Percentiles rank a stretch among this genome's conserved stretches.
Evolutionary conservation across 2,329 filamentous ascomycete species (phyloP).

Genomic region (Cladosporium velox): DNA sequence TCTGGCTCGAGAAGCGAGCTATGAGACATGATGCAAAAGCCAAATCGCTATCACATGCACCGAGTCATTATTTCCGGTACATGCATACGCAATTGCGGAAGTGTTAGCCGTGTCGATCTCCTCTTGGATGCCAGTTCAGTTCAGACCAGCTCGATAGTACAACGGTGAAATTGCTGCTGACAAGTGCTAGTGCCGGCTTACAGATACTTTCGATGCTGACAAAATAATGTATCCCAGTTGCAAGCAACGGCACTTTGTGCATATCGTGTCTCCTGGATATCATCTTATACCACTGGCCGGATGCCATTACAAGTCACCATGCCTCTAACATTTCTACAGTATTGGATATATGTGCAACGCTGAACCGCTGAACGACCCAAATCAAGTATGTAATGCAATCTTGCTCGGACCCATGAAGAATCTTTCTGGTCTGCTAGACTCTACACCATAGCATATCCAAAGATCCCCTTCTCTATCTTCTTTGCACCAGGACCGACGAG

Average conservation of each 20-base stretch:
- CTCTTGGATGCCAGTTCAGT: not conserved
- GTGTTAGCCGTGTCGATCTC: not conserved
- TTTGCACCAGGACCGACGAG: slow-evolving; percentile 11
- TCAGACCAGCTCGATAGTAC: not conserved
- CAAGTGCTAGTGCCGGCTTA: not conserved
- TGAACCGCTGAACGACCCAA: not conserved
- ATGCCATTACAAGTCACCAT: not conserved
- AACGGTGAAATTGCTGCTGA: not conserved
- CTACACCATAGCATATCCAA: slow-evolving; percentile 6
- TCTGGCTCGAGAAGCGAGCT: not conserved
- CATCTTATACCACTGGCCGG: not conserved
- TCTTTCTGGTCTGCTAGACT: not conserved
- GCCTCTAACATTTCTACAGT: not conserved
- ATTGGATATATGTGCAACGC: not conserved
- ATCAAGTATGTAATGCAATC: not conserved
- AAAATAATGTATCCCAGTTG: not conserved
- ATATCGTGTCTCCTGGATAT: not conserved
- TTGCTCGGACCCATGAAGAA: not conserved
- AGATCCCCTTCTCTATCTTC: not conserved
- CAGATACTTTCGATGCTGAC: not conserved
- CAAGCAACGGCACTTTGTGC: not conserved
- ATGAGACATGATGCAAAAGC: not conserved
- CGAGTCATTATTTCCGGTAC: not conserved
- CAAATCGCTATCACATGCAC: not conserved
- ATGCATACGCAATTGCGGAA: not conserved